Evolutionary conservation across 164 flowering plant species (phyloP), one percentile per base, ranked within the genome.

Genomic region (Warburgia ugandensis): DNA sequence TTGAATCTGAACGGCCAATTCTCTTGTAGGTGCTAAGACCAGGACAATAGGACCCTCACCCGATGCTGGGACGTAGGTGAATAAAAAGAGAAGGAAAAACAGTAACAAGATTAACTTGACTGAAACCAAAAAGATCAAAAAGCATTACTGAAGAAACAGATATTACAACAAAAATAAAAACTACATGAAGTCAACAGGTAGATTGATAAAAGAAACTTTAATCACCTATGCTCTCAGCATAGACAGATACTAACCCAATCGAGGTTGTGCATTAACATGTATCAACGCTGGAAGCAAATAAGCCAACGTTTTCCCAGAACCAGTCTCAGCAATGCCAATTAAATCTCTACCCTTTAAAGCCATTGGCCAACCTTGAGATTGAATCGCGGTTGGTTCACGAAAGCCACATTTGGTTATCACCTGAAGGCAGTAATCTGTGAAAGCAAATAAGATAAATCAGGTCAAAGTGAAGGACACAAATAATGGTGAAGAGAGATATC

Each of bases 321-420:
- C 99, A 29, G 97, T 94, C 76, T 94, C 99, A 13, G 97, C 99
- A 67, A 94, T 86, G 30, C 97, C 99, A 61, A 94, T 64, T 25
- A 89, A 64, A 70, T 94, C 97, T 65, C 96, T 79, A 42, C 99
- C 99, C 69, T 79, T 94, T 26, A 94, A 66, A 50, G 99, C 97
- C 99, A 94, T 94, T 13, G 99, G 97, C 99, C 99, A 94, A 40
- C 99, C 99, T 67, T 94, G 99, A 61, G 99, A 69, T 63, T 94
- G 99, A 69, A 94, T 94, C 25, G 99, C 77, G 0, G 99, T 94
- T 20, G 99, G 99, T 70, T 94, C 95, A 63, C 70, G 80, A 66
- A 94, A 94, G 7, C 99, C 99, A 72, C 82, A 58, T 52, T 70
- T 75, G 5, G 76, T 55, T 64, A 94, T 80, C 51, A 72, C 88